Evolutionary conservation across 768 basidiomycete genomes (phyloP).

Genomic region (Mrakia frigida): DNA sequence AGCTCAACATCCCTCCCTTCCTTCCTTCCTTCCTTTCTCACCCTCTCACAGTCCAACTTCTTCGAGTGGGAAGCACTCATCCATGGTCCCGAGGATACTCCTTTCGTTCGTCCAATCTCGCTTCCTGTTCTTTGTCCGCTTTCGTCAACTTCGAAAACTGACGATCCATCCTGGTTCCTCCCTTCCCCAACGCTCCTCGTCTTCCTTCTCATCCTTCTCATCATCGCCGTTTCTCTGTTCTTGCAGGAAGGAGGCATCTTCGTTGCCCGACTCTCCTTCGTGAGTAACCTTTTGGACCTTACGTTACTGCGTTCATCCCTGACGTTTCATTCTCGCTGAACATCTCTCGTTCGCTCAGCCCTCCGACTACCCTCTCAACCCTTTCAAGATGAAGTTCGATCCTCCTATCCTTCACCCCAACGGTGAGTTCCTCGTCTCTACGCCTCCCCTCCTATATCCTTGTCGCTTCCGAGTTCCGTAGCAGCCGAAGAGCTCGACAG

Average conservation of each 20-base stretch:
- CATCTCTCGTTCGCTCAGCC: slow-evolving; percentile 52
- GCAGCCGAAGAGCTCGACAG: neutral
- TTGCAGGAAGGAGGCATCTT: slow-evolving; percentile 46
- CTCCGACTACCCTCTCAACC: slow-evolving; percentile 88
- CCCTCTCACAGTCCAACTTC: slow-evolving; percentile 54
- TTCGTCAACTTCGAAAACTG: neutral
- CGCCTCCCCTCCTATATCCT: neutral
- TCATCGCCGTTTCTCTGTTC: too few relatives aligned
- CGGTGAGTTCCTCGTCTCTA: slow-evolving; percentile 54
- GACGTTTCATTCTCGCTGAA: slow-evolving; percentile 9
- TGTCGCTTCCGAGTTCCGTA: neutral
- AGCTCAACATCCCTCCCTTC: neutral
- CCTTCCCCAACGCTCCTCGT: neutral
- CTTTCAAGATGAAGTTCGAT: slow-evolving; percentile 99
- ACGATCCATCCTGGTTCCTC: slow-evolving; percentile 22
- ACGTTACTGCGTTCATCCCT: too few relatives aligned
- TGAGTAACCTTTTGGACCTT: slow-evolving; percentile 52
- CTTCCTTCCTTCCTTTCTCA: neutral
- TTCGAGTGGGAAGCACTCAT: slow-evolving; percentile 96
- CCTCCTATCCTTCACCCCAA: slow-evolving; percentile 97
- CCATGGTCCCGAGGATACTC: slow-evolving; percentile 87
- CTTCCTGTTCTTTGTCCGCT: too few relatives aligned
- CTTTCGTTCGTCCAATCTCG: slow-evolving; percentile 41
- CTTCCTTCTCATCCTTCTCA: neutral
- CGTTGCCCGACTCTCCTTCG: slow-evolving; percentile 84